Evolutionary conservation across 2,329 filamentous ascomycete species (phyloP), one percentile per base, ranked within the genome.

Genomic region (Arthroderma uncinatum): DNA sequence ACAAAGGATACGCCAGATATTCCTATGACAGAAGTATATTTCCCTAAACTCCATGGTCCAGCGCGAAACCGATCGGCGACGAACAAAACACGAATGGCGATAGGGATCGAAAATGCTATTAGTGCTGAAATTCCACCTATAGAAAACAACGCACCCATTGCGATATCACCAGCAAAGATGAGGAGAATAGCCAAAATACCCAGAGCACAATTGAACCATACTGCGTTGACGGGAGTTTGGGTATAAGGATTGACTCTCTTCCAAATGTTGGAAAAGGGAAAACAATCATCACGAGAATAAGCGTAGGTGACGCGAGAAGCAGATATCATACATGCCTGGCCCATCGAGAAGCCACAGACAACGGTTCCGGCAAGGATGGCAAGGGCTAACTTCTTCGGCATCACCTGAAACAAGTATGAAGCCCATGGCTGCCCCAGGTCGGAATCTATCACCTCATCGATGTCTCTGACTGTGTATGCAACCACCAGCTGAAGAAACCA

Each of bases 401-500:
- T 73, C 48, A 84, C 77, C 66, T 87, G 84, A 54, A 85, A 76
- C 14, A 87, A 75, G 62, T 86, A 86, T 2, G 84, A 83, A 1
- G 83, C 85, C 74, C 84, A 87, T 0, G 85, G 85, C 67, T 87
- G 84, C 4, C 83, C 83, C 2, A 86, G 73, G 9, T 83, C 78
- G 1, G 81, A 84, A 14, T 77, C 70, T 12, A 88, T 72, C 0
- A 82, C 80, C 1, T 67, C 76, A 0, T 73, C 70, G 59, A 88
- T 84, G 64, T 84, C 80, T 50, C 82, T 75, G 30, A 87, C 82
- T 0, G 85, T 88, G 68, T 88, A 88, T 10, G 84, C 84, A 52
- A 87, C 83, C 0, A 87, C 82, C 8, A 87, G 74, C 66, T 88
- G 85, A n/a, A 89, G 71, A 62, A 86, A 82, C 82, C 85, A 89